Evolutionary conservation across 208 protist genomes (phyloP).

Genomic region (Leishmania amazonensis): DNA sequence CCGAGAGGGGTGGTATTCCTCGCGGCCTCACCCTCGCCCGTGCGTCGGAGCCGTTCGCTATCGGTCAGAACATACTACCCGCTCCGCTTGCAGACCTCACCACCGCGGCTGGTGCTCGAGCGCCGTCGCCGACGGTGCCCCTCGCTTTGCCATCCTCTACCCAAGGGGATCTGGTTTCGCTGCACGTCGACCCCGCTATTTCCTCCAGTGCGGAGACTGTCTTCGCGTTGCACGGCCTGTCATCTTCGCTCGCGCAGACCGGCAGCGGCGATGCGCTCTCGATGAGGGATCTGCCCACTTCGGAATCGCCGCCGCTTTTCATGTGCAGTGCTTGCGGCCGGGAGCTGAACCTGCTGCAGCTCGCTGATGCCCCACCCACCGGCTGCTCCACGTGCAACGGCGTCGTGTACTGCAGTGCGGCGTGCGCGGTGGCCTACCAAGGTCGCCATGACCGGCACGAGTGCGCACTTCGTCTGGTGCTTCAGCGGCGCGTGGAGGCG

Average conservation of each 20-base stretch:
- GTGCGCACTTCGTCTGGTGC: slow-evolving; percentile 30
- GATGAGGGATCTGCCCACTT: background rate
- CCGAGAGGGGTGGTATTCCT: slow-evolving; percentile 45
- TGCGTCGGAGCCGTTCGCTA: slow-evolving; percentile 29
- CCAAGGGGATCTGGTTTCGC: background rate
- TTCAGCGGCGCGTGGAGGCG: slow-evolving; percentile 26
- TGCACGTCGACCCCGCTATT: slow-evolving; percentile 6
- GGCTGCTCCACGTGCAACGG: slow-evolving; percentile 35
- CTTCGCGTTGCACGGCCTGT: background rate
- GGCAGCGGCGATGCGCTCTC: background rate
- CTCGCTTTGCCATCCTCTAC: background rate
- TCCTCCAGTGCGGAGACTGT: background rate
- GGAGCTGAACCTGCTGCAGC: slow-evolving; percentile 12
- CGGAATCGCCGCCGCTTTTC: slow-evolving; percentile 12
- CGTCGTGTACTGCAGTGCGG: slow-evolving; percentile 45
- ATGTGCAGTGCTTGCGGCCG: slow-evolving; percentile 20
- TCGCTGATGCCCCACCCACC: background rate
- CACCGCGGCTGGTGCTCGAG: background rate
- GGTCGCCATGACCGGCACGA: slow-evolving; percentile 38
- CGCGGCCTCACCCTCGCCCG: slow-evolving; percentile 42
- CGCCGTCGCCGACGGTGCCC: background rate
- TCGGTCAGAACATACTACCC: slow-evolving; percentile 18
- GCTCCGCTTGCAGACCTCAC: background rate
- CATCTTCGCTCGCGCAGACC: background rate
- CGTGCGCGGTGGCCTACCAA: slow-evolving; percentile 34